Conservation (phyloP, 2,329 filamentous ascomycete species). For the Aspergillus sp. region DNA sequence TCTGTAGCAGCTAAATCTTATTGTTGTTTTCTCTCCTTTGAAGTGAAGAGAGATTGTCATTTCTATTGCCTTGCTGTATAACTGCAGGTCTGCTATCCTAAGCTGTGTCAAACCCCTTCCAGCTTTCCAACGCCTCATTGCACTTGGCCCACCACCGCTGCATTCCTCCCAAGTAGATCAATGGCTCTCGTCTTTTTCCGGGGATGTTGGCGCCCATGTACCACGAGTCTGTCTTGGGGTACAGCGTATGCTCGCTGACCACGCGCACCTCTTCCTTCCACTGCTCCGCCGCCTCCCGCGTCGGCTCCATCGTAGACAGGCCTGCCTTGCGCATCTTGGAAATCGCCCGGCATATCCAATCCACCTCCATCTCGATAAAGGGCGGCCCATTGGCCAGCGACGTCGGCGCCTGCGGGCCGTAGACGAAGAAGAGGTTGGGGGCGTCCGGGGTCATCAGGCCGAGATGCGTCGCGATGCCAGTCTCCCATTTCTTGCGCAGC, state of each 20-base stretch:
- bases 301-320: conserved; percentile 10
- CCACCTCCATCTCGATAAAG: conserved; percentile 36
- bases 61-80: neutral
- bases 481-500: conserved; percentile 16
- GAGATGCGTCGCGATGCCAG: conserved; percentile 27
- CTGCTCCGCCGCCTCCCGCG: conserved; percentile 7
- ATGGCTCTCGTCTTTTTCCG: conserved; percentile 54
- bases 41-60: neutral
- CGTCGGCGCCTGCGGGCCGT: conserved; percentile 37
- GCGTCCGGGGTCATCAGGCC: conserved; percentile 40
- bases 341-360: conserved; percentile 21
- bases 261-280: conserved; percentile 16
- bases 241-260: conserved; percentile 13
- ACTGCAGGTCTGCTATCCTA: neutral
- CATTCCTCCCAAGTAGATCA: conserved; percentile 41
- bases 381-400: conserved; percentile 36
- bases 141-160: neutral
- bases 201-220: conserved; percentile 60
- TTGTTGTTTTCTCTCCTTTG: neutral
- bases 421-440: conserved; percentile 47
- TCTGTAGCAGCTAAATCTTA: conserved; percentile 6
- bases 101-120: neutral
- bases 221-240: conserved; percentile 33
- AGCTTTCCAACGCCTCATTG: neutral
- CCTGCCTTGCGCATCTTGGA: conserved; percentile 14